phyloP scores from a whole-genome alignment of 495 filamentous ascomycete genomes.

The Neurospora sp. region DNA sequence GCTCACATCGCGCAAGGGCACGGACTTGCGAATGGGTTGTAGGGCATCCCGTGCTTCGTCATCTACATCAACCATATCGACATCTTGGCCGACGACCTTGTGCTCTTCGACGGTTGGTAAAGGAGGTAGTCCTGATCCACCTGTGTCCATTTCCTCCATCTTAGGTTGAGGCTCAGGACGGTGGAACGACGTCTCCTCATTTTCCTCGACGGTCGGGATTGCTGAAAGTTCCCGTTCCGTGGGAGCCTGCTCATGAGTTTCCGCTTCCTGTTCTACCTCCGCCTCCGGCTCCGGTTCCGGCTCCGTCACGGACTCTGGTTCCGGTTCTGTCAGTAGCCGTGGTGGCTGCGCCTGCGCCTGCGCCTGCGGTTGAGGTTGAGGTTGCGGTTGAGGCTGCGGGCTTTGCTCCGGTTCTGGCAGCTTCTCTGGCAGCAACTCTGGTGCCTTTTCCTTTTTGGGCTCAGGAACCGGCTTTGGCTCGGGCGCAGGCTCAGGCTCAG shows the following conservation, averaged over 20 bases:
- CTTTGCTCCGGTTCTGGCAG: neutral
- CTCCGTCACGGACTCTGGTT: neutral
- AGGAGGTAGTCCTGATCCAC: slow-evolving; percentile 18
- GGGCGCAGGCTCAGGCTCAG: neutral
- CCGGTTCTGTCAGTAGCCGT: neutral
- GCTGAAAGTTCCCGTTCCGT: slow-evolving; percentile 16
- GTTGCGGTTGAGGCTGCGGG: neutral
- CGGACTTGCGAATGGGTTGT: slow-evolving; percentile 38
- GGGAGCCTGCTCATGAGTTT: neutral
- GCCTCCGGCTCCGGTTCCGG: neutral
- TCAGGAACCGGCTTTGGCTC: neutral
- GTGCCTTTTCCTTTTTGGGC: neutral
- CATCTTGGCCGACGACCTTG: slow-evolving; percentile 16
- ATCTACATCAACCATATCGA: slow-evolving; percentile 36
- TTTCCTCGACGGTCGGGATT: slow-evolving; percentile 18
- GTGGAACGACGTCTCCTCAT: slow-evolving; percentile 11
- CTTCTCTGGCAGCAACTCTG: neutral
- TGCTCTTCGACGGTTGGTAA: slow-evolving; percentile 17
- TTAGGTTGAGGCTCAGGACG: slow-evolving; percentile 23
- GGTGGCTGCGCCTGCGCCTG: neutral
- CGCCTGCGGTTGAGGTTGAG: neutral
- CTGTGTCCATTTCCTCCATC: slow-evolving; percentile 31
- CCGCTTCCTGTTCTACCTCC: slow-evolving; percentile 7
- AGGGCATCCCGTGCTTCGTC: slow-evolving; percentile 26
- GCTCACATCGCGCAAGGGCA: slow-evolving; percentile 12